A percentile compares a stretch with the other conserved stretches of the same genome.
phyloP scores from a whole-genome alignment of 768 basidiomycete genomes.

The Tricholoma terreum region DNA sequence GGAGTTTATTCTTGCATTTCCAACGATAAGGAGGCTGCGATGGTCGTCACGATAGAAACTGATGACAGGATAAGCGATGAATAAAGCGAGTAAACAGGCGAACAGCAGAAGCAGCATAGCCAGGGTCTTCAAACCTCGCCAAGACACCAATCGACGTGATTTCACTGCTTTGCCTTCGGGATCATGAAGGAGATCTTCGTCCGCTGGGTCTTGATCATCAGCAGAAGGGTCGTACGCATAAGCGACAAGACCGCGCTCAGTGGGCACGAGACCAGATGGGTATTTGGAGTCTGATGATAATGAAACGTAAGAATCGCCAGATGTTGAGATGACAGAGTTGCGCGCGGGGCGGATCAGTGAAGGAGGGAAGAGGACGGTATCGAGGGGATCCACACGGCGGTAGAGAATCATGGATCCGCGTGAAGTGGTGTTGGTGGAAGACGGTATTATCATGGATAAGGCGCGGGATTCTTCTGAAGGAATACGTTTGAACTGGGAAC shows the following conservation, averaged over 20 bases:
- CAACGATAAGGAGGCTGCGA: conserved; percentile 42
- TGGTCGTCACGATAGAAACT: conserved; percentile 37
- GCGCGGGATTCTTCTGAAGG: conserved; percentile 21
- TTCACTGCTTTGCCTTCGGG: conserved; percentile 26
- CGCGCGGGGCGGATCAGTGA: conserved; percentile 21
- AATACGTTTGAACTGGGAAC: conserved; percentile 14
- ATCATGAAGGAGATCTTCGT: conserved; percentile 62
- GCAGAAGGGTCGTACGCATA: conserved; percentile 60
- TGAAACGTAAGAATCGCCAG: conserved; percentile 44
- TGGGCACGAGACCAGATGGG: conserved; percentile 35
- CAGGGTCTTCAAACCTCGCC: conserved; percentile 53
- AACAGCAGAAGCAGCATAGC: conserved; percentile 60
- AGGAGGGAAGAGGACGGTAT: conserved; percentile 33
- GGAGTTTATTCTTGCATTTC: conserved; percentile 59
- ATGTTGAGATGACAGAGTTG: conserved; percentile 31
- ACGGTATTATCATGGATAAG: conserved; percentile 5
- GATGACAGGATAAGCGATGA: conserved; percentile 75
- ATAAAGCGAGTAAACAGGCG: conserved; percentile 56
- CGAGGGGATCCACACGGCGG: conserved; percentile 26
- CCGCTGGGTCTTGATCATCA: conserved; percentile 36
- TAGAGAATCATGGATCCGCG: conserved; percentile 37
- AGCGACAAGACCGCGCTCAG: conserved; percentile 43
- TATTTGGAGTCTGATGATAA: conserved; percentile 66
- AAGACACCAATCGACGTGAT: conserved; percentile 19
- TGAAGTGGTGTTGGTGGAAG: not conserved